phyloP scores from a whole-genome alignment of 306 rosid genomes.

The Prinsepia uniflora region DNA sequence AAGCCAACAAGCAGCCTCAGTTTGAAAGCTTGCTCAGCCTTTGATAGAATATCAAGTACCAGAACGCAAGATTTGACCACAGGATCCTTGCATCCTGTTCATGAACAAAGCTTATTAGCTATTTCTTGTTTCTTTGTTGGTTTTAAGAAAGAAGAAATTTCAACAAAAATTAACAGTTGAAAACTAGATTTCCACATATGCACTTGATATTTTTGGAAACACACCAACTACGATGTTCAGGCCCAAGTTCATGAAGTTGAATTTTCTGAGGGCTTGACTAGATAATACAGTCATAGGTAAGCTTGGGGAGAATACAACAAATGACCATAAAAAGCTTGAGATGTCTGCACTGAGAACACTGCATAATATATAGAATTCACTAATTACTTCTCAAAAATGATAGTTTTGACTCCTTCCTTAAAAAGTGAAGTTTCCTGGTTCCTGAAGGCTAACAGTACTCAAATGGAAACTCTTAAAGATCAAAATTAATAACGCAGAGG shows the following conservation, averaged over 20 bases:
- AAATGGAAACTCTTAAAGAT: background rate
- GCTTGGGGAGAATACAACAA: conserved; percentile 17
- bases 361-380: conserved; percentile 16
- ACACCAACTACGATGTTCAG: background rate
- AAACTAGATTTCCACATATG: conserved; percentile 8
- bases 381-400: background rate
- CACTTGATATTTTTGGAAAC: background rate
- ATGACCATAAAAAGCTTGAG: conserved; percentile 5
- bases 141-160: background rate
- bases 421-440: background rate
- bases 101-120: conserved; percentile 33
- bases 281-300: conserved; percentile 19
- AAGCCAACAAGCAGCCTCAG: conserved; percentile 78
- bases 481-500: background rate
- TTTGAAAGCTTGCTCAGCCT: conserved; percentile 65
- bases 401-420: background rate
- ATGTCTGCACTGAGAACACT: conserved; percentile 14
- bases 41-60: conserved; percentile 71
- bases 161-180: background rate
- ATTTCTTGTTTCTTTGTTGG: background rate
- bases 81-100: conserved; percentile 77
- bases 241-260: background rate
- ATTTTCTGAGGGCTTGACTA: background rate
- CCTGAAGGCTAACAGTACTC: background rate
- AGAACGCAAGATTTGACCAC: conserved; percentile 67